Evolutionary conservation across 2,329 filamentous ascomycete species (phyloP), one percentile per base, ranked within the genome.

Genomic region (Ophiosphaerella korrae): DNA sequence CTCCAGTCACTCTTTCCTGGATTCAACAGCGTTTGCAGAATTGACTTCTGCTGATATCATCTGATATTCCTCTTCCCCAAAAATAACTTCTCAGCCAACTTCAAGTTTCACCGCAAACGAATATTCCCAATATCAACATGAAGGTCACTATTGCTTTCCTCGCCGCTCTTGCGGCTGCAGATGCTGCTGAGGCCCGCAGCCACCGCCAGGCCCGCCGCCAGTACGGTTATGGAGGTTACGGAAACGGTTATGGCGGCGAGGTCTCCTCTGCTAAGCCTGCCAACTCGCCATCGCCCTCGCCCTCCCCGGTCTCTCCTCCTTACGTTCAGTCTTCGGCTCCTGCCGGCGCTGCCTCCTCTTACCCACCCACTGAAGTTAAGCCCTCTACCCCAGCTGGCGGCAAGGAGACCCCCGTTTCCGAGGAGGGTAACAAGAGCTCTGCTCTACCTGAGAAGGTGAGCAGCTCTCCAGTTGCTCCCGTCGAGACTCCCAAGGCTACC

Each of bases 1-100:
- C 57, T 63, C 63, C 64, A 72, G 68, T 72, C 71, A 71, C 64
- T 74, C 71, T 55, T 72, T 74, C 65, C 66, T 66, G 66, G 64
- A 59, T 59, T 55, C 50, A 59, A 50, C 57, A 63, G 60, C 50
- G 40, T 35, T 49, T 44, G 60, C 64, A 63, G 62, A 69, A 67
- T 66, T 62, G 61, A 65, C 46, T 67, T 67, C 63, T 70, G 62
- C 63, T 52, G 52, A 55, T 63, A 56, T 64, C 43, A 47, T 55
- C 57, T 50, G 52, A 58, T 35, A 58, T 63, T 62, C 62, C 56
- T 57, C 56, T 55, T 60, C 34, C 46, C n/a, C 36, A 46, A 39
- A 14, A 47, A 48, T 35, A 39, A 47, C 44, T 40, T 13, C 37
- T 43, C 35, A 31, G 12, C 40, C n/a, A 14, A 52, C 40, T 47